Evolutionary conservation across 1,139 yeast genomes (phyloP).

Genomic region (Pichia sp.): DNA sequence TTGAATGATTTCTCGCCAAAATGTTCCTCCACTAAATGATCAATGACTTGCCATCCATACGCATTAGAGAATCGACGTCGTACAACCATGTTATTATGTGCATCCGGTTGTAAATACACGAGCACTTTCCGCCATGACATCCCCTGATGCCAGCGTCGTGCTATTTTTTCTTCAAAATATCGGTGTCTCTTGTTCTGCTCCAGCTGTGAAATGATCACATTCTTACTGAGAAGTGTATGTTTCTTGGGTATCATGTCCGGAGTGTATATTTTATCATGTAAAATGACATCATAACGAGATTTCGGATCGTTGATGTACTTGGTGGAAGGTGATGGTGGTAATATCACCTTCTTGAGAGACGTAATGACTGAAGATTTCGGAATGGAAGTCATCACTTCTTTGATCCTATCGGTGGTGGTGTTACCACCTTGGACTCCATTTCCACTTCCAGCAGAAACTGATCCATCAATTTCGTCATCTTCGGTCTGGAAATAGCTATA

Average conservation of each 20-base stretch:
- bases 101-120: conserved; percentile 83
- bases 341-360: conserved; percentile 67
- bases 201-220: conserved; percentile 11
- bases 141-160: conserved; percentile 78
- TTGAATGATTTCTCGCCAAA: conserved; percentile 32
- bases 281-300: conserved; percentile 39
- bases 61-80: conserved; percentile 88
- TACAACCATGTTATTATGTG: conserved; percentile 90
- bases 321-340: conserved; percentile 82
- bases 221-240: conserved; percentile 14
- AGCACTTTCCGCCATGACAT: conserved; percentile 92
- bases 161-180: conserved; percentile 72
- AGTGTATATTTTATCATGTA: conserved; percentile 75
- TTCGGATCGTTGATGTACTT: conserved; percentile 62
- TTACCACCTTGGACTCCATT: neutral
- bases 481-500: conserved; percentile 31
- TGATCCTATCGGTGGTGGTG: neutral
- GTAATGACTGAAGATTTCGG: conserved; percentile 78
- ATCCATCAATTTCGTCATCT: conserved; percentile 7
- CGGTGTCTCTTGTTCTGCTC: conserved; percentile 26
- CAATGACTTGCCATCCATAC: conserved; percentile 92
- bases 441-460: conserved; percentile 1
- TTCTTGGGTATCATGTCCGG: conserved; percentile 42
- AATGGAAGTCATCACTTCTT: conserved; percentile 13
- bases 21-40: conserved; percentile 67